phyloP scores from a whole-genome alignment of 192 early-diverging fungal genomes.

The Mycoemilia scoparia region DNA sequence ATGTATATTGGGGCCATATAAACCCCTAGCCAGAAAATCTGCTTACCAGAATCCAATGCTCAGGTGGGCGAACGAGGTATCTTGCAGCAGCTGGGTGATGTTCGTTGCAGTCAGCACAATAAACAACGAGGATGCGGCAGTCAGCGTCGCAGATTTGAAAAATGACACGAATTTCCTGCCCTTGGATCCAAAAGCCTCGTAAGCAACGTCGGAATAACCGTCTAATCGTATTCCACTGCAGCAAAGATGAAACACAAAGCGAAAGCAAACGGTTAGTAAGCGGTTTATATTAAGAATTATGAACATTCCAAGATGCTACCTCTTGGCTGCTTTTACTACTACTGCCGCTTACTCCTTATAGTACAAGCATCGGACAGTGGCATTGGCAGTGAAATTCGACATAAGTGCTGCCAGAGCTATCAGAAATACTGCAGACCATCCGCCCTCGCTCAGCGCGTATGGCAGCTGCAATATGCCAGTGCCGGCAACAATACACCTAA shows the following conservation, averaged over 20 bases:
- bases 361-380: constrained; percentile 60
- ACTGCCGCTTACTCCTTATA: no score
- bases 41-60: constrained; percentile 35
- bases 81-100: constrained; percentile 34
- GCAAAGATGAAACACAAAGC: no score
- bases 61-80: constrained; percentile 17
- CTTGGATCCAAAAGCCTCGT: constrained; percentile 46
- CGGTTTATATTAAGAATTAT: no score
- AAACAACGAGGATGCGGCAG: constrained; percentile 52
- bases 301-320: no score
- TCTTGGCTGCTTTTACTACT: no score
- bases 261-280: no score
- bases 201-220: constrained; percentile 47
- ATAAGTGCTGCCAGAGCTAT: constrained; percentile 50
- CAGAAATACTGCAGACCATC: constrained; percentile 59
- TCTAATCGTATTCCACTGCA: constrained; percentile 34
- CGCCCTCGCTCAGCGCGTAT: constrained; percentile 52
- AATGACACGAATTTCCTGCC: constrained; percentile 35
- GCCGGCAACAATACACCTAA: constrained; percentile 57
- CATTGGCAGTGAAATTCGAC: constrained; percentile 47
- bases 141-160: constrained; percentile 38
- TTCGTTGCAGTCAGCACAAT: constrained; percentile 61
- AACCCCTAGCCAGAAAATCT: no score
- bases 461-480: constrained; percentile 71
- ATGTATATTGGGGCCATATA: no score